A percentile compares a stretch with the other conserved stretches of the same genome.
These are phyloP conservation scores for Backusella mclennaniae DNA, from an alignment of 192 early-diverging fungal species.

Conservation along the genomic window DNA sequence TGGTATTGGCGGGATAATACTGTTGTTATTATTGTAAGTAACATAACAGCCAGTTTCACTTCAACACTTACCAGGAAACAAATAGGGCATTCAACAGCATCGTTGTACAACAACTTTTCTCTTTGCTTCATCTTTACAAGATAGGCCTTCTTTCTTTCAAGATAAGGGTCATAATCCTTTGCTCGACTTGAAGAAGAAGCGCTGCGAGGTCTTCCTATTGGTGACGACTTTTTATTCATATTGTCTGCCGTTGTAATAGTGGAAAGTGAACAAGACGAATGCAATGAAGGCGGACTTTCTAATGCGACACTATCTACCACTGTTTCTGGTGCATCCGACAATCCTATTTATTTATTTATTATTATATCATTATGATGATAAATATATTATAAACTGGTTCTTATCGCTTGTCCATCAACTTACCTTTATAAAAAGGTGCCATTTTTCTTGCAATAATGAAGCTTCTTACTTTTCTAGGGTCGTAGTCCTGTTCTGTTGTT, in stretches of 20 bases:
- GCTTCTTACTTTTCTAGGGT: constrained; percentile 64
- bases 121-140: constrained; percentile 30
- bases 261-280: constrained; percentile 7
- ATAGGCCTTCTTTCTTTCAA: constrained; percentile 24
- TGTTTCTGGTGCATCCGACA: constrained; percentile 32
- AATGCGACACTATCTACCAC: constrained; percentile 7
- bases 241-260: not conserved
- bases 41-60: not conserved
- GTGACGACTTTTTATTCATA: not conserved
- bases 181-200: constrained; percentile 20
- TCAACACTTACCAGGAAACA: constrained; percentile 76
- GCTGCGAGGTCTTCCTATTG: constrained; percentile 20
- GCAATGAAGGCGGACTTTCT: constrained; percentile 19
- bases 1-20: constrained; percentile 92
- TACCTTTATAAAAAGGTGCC: constrained; percentile 87
- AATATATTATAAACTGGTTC: not conserved
- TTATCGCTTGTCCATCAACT: constrained; percentile 55
- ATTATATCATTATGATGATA: not conserved
- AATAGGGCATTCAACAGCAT: constrained; percentile 89
- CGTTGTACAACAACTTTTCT: constrained; percentile 50
- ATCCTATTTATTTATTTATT: constrained; percentile 21
- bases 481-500: constrained; percentile 72
- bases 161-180: constrained; percentile 12
- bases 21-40: constrained; percentile 7
- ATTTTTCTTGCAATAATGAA: constrained; percentile 74